Percentiles rank a stretch among this genome's conserved stretches.
These are phyloP conservation scores for Aphanomyces cochlioides DNA, from an alignment of 352 stramenopile species.

Conservation along the genomic window DNA sequence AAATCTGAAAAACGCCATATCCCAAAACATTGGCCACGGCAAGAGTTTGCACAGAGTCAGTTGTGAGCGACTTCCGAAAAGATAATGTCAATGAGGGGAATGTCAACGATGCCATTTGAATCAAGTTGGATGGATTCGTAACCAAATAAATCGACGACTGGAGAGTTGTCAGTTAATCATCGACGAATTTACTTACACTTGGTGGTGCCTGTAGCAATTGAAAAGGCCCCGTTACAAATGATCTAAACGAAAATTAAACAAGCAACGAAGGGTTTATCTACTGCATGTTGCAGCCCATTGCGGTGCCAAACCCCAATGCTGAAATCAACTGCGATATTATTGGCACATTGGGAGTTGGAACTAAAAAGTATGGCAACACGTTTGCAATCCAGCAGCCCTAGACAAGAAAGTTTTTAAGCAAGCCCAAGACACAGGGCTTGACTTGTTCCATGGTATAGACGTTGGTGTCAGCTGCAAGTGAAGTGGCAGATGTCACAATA, in stretches of 20 bases:
- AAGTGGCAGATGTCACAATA: conserved; percentile 12
- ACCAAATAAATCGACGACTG: not conserved
- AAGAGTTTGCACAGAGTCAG: not conserved
- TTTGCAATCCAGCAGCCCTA: conserved; percentile 16
- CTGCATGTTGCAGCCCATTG: conserved; percentile 12
- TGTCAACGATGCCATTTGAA: conserved; percentile 1
- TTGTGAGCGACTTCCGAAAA: not conserved
- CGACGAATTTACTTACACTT: not conserved
- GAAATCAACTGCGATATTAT: not conserved
- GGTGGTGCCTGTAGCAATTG: conserved; percentile 5
- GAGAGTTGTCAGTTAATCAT: not conserved
- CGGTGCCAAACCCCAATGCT: not conserved
- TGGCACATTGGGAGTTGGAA: not conserved
- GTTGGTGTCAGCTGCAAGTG: not conserved
- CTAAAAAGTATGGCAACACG: conserved; percentile 21
- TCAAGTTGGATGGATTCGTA: conserved; percentile 3
- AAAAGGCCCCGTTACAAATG: conserved; percentile 2
- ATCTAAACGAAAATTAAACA: not conserved
- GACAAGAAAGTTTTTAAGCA: not conserved
- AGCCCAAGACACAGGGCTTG: not conserved
- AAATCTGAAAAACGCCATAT: not conserved
- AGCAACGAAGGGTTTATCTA: not conserved
- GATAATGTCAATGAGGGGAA: not conserved
- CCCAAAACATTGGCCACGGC: conserved; percentile 12
- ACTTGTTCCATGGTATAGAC: not conserved